Conservation (phyloP, 2,329 filamentous ascomycete genomes). For the Penicillium paneum region DNA sequence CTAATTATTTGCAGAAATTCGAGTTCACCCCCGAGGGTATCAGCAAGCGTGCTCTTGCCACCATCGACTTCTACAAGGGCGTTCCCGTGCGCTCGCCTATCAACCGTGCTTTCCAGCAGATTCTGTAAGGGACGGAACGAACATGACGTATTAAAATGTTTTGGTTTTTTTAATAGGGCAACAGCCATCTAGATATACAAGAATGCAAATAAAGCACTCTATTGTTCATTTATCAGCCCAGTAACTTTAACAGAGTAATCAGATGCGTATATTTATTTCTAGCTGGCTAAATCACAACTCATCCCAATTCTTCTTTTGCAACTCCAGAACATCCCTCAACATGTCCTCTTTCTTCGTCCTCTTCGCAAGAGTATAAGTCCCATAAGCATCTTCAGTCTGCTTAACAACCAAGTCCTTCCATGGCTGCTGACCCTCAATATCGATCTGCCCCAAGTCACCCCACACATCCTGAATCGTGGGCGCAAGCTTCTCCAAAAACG, state of each 20-base stretch:
- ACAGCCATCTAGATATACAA: slow-evolving; percentile 24
- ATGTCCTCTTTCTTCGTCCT: slow-evolving; percentile 27
- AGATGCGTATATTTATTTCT: background rate
- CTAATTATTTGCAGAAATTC: slow-evolving; percentile 68
- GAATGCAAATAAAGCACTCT: slow-evolving; percentile 26
- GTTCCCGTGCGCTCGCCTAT: slow-evolving; percentile 89
- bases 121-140: slow-evolving; percentile 62
- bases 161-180: slow-evolving; percentile 27
- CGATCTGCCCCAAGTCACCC: slow-evolving; percentile 45
- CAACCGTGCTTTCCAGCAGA: slow-evolving; percentile 96
- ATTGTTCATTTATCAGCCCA: background rate
- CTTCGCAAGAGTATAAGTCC: slow-evolving; percentile 24
- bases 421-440: slow-evolving; percentile 38
- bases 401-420: slow-evolving; percentile 49
- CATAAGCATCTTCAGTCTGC: slow-evolving; percentile 50
- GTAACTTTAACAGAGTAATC: background rate
- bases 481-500: slow-evolving; percentile 56
- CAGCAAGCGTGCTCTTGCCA: slow-evolving; percentile 87
- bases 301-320: slow-evolving; percentile 18
- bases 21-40: slow-evolving; percentile 98
- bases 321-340: slow-evolving; percentile 24
- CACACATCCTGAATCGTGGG: slow-evolving; percentile 55
- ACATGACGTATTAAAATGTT: slow-evolving; percentile 22
- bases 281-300: background rate
- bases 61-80: slow-evolving; percentile 97